Evolutionary conservation across 1,139 yeast genomes (phyloP).

Genomic region (Geotrichum australiense): DNA sequence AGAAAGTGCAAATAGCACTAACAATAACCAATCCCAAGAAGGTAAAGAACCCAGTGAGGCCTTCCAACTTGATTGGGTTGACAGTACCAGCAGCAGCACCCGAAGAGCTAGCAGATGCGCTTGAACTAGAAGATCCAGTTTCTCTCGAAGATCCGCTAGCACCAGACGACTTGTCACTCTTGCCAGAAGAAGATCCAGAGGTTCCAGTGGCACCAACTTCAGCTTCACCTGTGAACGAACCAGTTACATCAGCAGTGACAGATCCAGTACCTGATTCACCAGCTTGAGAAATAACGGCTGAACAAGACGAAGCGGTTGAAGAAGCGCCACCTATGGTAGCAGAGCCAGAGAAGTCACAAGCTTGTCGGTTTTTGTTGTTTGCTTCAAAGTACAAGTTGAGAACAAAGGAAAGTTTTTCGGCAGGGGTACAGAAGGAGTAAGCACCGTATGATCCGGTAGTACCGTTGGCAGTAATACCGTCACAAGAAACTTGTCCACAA

Average conservation of each 20-base stretch:
- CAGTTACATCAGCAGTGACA: conserved; percentile 21
- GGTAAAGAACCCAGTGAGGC: conserved; percentile 11
- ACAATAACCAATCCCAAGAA: conserved; percentile 8
- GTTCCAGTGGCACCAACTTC: conserved; percentile 19
- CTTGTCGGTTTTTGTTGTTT: conserved; percentile 37
- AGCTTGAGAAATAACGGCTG: conserved; percentile 32
- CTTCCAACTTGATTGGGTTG: conserved; percentile 8
- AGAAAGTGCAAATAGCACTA: conserved; percentile 12
- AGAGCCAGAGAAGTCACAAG: conserved; percentile 55
- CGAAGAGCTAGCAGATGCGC: conserved; percentile 22
- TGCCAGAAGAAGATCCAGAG: conserved; percentile 20
- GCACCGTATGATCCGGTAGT: conserved; percentile 49
- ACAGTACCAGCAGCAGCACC: conserved; percentile 21
- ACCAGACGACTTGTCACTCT: conserved; percentile 16
- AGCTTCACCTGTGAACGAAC: conserved; percentile 22
- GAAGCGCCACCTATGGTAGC: conserved; percentile 44
- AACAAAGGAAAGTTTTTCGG: conserved; percentile 57
- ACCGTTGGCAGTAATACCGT: conserved; percentile 49
- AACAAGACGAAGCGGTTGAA: conserved; percentile 51
- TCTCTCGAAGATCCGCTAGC: conserved; percentile 20
- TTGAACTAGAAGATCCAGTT: conserved; percentile 16
- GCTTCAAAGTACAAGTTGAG: conserved; percentile 51
- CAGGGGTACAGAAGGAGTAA: conserved; percentile 49
- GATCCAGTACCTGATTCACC: conserved; percentile 26
- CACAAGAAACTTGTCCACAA: conserved; percentile 39